A percentile compares a stretch with the other conserved stretches of the same genome.
Evolutionary conservation across 1,139 yeast genomes (phyloP).

Genomic region (Chernovozyma sophiae-reginae): DNA sequence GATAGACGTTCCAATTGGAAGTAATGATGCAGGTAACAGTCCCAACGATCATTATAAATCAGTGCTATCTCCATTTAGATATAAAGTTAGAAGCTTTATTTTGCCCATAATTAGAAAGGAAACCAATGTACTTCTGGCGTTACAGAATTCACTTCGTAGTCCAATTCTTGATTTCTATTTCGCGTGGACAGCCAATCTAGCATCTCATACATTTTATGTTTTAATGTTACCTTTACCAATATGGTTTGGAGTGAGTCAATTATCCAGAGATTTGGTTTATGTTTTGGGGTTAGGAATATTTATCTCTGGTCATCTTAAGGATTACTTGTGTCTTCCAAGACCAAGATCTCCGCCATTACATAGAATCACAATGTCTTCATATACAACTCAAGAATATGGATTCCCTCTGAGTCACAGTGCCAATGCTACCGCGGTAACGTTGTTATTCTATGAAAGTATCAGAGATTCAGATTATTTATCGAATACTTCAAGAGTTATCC

Average conservation of each 20-base stretch:
- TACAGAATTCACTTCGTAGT: slow-evolving; percentile 53
- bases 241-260: slow-evolving; percentile 69
- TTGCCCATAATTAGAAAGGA: slow-evolving; percentile 65
- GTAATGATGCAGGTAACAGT: slow-evolving; percentile 81
- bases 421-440: slow-evolving; percentile 78
- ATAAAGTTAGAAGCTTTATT: slow-evolving; percentile 49
- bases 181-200: slow-evolving; percentile 85
- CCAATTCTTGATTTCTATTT: slow-evolving; percentile 68
- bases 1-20: too few species aligned
- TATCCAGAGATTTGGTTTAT: slow-evolving; percentile 68
- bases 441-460: slow-evolving; percentile 33
- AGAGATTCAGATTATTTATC: slow-evolving; percentile 14
- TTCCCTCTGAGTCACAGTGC: slow-evolving; percentile 93
- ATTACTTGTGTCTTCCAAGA: slow-evolving; percentile 83
- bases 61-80: slow-evolving; percentile 58
- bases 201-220: slow-evolving; percentile 91
- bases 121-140: slow-evolving; percentile 52
- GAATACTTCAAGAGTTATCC: slow-evolving; percentile 2
- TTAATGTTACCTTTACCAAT: slow-evolving; percentile 79
- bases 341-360: slow-evolving; percentile 91
- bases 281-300: slow-evolving; percentile 85
- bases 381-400: slow-evolving; percentile 91
- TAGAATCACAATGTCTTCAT: slow-evolving; percentile 82
- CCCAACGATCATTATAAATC: slow-evolving; percentile 61
- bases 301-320: slow-evolving; percentile 74